Conservation (phyloP, 441 rosid genomes). For the Pelargonium fulgidum region DNA sequence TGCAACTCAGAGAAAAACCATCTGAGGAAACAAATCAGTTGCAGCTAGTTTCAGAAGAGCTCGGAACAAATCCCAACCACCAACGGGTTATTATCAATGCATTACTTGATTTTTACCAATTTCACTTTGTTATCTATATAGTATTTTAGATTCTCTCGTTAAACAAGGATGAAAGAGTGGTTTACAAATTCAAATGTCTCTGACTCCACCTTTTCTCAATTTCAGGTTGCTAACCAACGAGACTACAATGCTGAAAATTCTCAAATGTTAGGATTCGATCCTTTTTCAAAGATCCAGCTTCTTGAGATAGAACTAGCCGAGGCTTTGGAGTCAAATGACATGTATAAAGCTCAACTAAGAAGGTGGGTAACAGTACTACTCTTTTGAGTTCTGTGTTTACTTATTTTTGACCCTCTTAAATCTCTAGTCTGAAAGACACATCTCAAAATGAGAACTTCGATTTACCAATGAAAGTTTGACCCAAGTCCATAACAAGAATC, state of each 20-base stretch:
- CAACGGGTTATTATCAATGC: constrained; percentile 18
- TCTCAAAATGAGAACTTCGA: neutral
- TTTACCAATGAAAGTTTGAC: neutral
- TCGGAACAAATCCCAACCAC: constrained; percentile 4
- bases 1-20: constrained; percentile 15
- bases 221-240: constrained; percentile 27
- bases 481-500: neutral
- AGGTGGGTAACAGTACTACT: constrained; percentile 25
- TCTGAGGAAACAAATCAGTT: constrained; percentile 17
- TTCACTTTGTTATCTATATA: neutral
- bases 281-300: constrained; percentile 32
- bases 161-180: constrained; percentile 4
- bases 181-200: neutral
- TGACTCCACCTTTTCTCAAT: neutral
- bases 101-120: neutral
- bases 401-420: neutral
- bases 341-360: constrained; percentile 28
- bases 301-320: constrained; percentile 37
- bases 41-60: constrained; percentile 12
- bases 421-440: neutral
- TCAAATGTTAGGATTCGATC: constrained; percentile 31
- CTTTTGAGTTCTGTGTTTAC: neutral
- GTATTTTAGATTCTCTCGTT: neutral
- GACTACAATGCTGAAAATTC: constrained; percentile 19
- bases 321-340: constrained; percentile 30